These are phyloP conservation scores for Piper longum DNA, from an alignment of 164 flowering plant genomes.

Conservation along the genomic window DNA sequence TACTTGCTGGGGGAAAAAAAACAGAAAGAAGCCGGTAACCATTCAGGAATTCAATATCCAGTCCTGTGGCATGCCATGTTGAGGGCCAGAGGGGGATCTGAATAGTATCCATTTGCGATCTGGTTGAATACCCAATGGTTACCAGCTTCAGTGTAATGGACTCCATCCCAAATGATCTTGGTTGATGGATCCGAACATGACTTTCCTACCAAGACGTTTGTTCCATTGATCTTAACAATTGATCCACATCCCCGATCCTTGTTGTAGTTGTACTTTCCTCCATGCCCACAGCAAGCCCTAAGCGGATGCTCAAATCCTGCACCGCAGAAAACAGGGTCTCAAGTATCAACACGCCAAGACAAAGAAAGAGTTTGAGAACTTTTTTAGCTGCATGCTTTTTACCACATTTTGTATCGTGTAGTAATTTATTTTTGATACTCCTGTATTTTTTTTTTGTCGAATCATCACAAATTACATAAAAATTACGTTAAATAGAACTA, in stretches of 20 bases:
- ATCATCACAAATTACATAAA: too few species aligned
- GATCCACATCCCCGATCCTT: slow-evolving; percentile 40
- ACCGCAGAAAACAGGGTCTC: background rate
- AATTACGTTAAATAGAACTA: too few species aligned
- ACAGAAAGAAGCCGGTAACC: background rate
- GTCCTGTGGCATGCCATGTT: slow-evolving; percentile 25
- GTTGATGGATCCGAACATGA: slow-evolving; percentile 45
- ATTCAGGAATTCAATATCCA: background rate
- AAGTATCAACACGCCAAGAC: too few species aligned
- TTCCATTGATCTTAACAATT: slow-evolving; percentile 28
- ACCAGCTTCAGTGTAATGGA: slow-evolving; percentile 73
- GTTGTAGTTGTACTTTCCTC: slow-evolving; percentile 74
- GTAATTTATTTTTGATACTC: too few species aligned
- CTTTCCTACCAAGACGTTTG: slow-evolving; percentile 27
- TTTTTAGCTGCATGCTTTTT: too few species aligned
- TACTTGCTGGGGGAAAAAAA: background rate
- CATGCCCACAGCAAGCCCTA: slow-evolving; percentile 65
- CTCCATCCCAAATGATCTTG: slow-evolving; percentile 68
- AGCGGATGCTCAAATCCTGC: slow-evolving; percentile 53
- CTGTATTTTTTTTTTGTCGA: too few species aligned
- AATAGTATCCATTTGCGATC: slow-evolving; percentile 39
- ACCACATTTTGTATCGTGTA: too few species aligned
- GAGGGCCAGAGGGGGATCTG: slow-evolving; percentile 47
- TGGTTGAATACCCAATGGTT: slow-evolving; percentile 47
- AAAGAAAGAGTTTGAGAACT: background rate